Percentiles rank a stretch among this genome's conserved stretches.
Conservation (phyloP, 2,329 filamentous ascomycete species). For the Fusarium beomiforme region DNA sequence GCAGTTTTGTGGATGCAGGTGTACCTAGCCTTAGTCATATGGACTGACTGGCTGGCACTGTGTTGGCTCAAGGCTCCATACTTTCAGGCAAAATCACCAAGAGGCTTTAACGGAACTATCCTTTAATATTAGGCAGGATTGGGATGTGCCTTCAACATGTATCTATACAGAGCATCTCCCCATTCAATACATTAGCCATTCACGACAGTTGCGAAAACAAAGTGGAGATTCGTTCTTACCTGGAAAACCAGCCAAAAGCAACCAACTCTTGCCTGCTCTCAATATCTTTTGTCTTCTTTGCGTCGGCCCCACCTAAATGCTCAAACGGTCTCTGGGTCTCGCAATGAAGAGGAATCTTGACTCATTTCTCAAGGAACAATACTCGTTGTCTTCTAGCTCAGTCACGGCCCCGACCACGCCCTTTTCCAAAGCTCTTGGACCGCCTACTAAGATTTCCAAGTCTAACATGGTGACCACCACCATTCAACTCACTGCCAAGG, state of each 20-base stretch:
- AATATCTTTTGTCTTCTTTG: not conserved
- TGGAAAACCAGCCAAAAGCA: not conserved
- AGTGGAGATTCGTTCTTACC: not conserved
- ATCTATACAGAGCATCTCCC: not conserved
- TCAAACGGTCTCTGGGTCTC: constrained; percentile 14
- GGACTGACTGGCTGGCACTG: constrained; percentile 9
- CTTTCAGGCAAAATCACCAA: constrained; percentile 20
- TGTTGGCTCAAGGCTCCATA: not conserved
- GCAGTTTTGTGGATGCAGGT: too few species aligned
- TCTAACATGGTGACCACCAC: constrained; percentile 33
- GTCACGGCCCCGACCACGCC: not conserved
- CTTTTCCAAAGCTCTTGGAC: not conserved
- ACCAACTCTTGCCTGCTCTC: too few species aligned
- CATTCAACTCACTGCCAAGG: constrained; percentile 72
- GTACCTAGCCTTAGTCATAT: not conserved
- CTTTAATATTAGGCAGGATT: not conserved
- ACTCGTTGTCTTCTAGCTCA: not conserved
- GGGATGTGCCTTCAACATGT: not conserved
- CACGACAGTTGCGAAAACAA: not conserved
- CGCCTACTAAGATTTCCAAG: not conserved
- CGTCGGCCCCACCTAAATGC: not conserved
- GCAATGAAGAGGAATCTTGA: constrained; percentile 51
- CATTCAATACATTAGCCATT: not conserved
- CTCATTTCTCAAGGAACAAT: constrained; percentile 39
- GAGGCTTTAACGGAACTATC: not conserved